Percentiles rank a stretch among this genome's conserved stretches.
phyloP scores from a whole-genome alignment of 192 early-diverging fungal genomes.

The Bifiguratus adelaidae region DNA sequence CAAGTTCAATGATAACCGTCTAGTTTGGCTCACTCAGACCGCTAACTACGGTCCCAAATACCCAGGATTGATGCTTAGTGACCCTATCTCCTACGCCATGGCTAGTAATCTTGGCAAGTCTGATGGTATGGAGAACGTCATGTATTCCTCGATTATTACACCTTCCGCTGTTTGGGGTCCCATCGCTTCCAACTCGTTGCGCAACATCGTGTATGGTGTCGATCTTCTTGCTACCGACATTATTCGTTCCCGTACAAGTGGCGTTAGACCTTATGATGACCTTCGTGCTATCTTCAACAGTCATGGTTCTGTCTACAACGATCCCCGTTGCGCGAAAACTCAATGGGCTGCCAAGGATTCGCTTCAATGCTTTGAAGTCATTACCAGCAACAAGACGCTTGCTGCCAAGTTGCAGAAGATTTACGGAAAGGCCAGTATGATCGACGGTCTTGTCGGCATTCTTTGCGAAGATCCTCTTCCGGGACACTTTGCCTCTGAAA shows the following conservation, averaged over 20 bases:
- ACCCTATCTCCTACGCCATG: background rate
- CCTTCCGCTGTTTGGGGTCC: background rate
- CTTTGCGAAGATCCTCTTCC: background rate
- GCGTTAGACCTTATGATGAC: background rate
- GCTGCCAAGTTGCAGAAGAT: background rate
- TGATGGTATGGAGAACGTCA: slow-evolving; percentile 1
- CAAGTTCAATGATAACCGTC: background rate
- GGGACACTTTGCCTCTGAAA: background rate
- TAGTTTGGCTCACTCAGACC: background rate
- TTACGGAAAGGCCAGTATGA: background rate
- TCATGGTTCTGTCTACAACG: background rate
- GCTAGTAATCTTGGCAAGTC: background rate
- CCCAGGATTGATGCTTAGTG: background rate
- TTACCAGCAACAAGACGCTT: slow-evolving; percentile 1
- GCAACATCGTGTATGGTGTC: background rate
- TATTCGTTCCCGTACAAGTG: background rate
- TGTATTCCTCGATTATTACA: background rate
- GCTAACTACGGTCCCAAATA: background rate
- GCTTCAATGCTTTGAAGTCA: background rate
- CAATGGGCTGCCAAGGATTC: background rate
- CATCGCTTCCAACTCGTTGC: background rate
- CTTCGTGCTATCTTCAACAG: background rate
- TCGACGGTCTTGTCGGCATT: slow-evolving; percentile 2
- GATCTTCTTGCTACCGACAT: slow-evolving; percentile 3
- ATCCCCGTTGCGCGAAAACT: slow-evolving; percentile 2